Evolutionary conservation across 352 stramenopile genomes (phyloP), one percentile per base, ranked within the genome.

Genomic region (Phytopythium vexans): DNA sequence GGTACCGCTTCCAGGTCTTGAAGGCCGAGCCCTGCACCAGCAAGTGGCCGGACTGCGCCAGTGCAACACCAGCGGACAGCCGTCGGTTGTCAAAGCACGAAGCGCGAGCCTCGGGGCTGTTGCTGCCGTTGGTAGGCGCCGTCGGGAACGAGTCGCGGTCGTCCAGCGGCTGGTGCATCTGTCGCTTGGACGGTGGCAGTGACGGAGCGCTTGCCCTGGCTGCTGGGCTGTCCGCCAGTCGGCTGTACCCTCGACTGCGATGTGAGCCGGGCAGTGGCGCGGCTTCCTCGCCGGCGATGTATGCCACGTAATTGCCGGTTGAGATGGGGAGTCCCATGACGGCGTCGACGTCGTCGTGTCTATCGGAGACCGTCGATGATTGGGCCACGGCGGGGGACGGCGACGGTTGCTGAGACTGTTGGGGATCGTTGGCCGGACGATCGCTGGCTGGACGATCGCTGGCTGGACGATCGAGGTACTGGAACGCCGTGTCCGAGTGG

Each of bases 71-170:
- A 2, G 68, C 81, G 8, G 75, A 74, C 12, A 58, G 61, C 4
- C 81, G 75, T 0, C 77, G 73, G 35, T 72, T 82, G 42, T 88
- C 78, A 64, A 92, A 92, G 66, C 78, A 92, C 40, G 82, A 89
- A 7, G 60, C 44, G 4, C 64, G 41, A 32, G 66, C 48, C 15
- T 61, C 16, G 4, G 60, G 59, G 27, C 66, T 54, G 41, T 49
- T 64, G 41, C 39, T 59, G 41, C 45, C 58, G 21, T 70, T 67
- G 40, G 44, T 68, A 0, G 54, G 57, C 21, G 61, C 58, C 34
- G 65, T 74, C 4, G 55, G 58, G 38, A 55, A 70, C 16, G 59
- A 70, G 10, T 74, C 47, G 15, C 47, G 47, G 10, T 53, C 62
- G 27, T 16, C 41, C 42, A 21, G 41, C n/a, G 16, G 58, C 52